Percentiles rank a stretch among this genome's conserved stretches.
Evolutionary conservation across 2,329 filamentous ascomycete species (phyloP).

Genomic region (Aureobasidium subglaciale): DNA sequence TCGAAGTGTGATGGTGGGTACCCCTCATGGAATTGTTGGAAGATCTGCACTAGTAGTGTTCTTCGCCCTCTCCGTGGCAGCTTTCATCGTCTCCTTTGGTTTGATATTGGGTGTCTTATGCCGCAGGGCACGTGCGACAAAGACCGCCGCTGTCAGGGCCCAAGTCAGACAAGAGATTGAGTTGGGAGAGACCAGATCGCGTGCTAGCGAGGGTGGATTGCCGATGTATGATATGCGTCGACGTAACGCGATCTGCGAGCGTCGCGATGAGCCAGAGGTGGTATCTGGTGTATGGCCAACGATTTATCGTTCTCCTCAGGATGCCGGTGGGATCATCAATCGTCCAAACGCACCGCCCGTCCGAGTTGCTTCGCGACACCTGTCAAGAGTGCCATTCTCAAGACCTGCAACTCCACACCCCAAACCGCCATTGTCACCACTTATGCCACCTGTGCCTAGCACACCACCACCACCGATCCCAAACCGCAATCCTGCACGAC

Average conservation of each 20-base stretch:
- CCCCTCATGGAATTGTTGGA: neutral
- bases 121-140: neutral
- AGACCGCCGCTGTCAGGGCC: neutral
- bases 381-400: neutral
- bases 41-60: neutral
- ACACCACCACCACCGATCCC: neutral
- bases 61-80: neutral
- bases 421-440: neutral
- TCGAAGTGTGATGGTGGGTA: neutral
- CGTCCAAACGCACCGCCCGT: neutral
- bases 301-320: neutral
- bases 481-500: neutral
- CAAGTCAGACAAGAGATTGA: neutral
- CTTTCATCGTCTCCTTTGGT: neutral
- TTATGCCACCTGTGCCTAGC: neutral
- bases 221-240: neutral
- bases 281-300: neutral
- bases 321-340: neutral
- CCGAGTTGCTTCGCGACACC: neutral
- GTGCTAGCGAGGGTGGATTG: neutral
- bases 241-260: neutral
- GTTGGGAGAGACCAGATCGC: neutral
- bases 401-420: neutral
- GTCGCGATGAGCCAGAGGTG: neutral
- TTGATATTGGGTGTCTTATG: constrained; percentile 7